These are phyloP conservation scores for Mycena venus DNA, from an alignment of 768 basidiomycete genomes.

Conservation along the genomic window DNA sequence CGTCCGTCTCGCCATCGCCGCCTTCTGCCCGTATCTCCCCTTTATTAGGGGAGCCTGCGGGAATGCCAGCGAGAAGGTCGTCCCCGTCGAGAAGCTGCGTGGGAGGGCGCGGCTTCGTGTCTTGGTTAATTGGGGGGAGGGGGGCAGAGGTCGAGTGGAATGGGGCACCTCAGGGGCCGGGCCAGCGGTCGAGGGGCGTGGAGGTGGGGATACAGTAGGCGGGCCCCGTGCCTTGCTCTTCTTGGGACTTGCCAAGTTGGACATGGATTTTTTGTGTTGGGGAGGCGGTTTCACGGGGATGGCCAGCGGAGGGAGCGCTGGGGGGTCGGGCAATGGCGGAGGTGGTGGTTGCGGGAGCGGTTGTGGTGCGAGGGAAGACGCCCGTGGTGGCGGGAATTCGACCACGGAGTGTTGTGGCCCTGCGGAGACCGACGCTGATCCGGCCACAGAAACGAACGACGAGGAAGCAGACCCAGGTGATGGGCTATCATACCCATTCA, in stretches of 20 bases:
- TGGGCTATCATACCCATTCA: constrained; percentile 43
- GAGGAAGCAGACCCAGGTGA: constrained; percentile 41
- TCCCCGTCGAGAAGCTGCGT: constrained; percentile 13
- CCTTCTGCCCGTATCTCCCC: constrained; percentile 17
- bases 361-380: constrained; percentile 38
- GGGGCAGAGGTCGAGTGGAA: constrained; percentile 37
- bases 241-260: constrained; percentile 24
- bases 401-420: constrained; percentile 22
- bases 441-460: constrained; percentile 29
- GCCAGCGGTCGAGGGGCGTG: constrained; percentile 58
- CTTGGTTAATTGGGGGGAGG: constrained; percentile 27
- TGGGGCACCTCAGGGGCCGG: constrained; percentile 27
- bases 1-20: constrained; percentile 28
- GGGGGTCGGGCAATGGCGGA: constrained; percentile 16
- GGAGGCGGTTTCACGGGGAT: constrained; percentile 4
- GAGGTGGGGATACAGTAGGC: constrained; percentile 32
- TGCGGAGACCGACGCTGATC: constrained; percentile 17
- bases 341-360: constrained; percentile 31
- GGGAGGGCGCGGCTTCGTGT: constrained; percentile 9
- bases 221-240: constrained; percentile 35
- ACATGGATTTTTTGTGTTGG: constrained; percentile 32
- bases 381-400: constrained; percentile 40
- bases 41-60: constrained; percentile 19
- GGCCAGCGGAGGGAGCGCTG: constrained; percentile 2
- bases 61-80: not conserved